A percentile compares a stretch with the other conserved stretches of the same genome.
Evolutionary conservation across 2,329 filamentous ascomycete genomes (phyloP).

Genomic region (Trichoderma sp.): DNA sequence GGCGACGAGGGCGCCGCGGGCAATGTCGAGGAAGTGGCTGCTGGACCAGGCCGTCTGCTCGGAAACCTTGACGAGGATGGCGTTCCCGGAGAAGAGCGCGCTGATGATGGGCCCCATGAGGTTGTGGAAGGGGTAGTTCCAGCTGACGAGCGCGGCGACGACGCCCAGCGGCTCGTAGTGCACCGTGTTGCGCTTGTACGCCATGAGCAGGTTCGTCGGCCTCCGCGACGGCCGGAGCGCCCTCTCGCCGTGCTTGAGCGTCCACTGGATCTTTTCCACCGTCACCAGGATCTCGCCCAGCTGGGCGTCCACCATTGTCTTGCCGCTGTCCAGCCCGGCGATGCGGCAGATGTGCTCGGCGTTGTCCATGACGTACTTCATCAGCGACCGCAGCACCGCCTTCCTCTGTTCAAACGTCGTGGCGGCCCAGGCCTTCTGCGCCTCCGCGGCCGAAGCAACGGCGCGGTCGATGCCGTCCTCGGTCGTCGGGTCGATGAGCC

Average conservation of each 20-base stretch:
- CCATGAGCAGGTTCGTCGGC: conserved; percentile 89
- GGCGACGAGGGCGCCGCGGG: conserved; percentile 71
- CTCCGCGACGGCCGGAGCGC: conserved; percentile 68
- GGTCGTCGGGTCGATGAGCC: conserved; percentile 73
- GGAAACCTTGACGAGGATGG: conserved; percentile 87
- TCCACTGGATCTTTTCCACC: conserved; percentile 92
- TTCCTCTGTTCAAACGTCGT: conserved; percentile 76
- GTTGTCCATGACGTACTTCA: conserved; percentile 81
- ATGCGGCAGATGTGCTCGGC: conserved; percentile 82
- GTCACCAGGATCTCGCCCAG: conserved; percentile 95
- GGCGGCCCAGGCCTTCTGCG: conserved; percentile 72
- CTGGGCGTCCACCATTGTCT: conserved; percentile 91
- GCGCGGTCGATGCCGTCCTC: conserved; percentile 73
- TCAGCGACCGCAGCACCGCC: conserved; percentile 74
- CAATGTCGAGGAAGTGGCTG: conserved; percentile 75
- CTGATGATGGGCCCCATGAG: conserved; percentile 87
- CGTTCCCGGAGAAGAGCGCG: conserved; percentile 86
- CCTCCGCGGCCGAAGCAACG: conserved; percentile 67
- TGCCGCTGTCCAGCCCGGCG: conserved; percentile 89
- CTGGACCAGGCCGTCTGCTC: conserved; percentile 96
- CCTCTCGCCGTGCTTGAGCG: conserved; percentile 81
- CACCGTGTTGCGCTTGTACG: conserved; percentile 90
- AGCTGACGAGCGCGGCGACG: conserved; percentile 87
- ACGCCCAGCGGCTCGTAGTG: conserved; percentile 90
- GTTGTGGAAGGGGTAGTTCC: conserved; percentile 98